Percentiles rank a stretch among this genome's conserved stretches.
Evolutionary conservation across 2,329 filamentous ascomycete genomes (phyloP).

Genomic region (Cytospora piceicola): DNA sequence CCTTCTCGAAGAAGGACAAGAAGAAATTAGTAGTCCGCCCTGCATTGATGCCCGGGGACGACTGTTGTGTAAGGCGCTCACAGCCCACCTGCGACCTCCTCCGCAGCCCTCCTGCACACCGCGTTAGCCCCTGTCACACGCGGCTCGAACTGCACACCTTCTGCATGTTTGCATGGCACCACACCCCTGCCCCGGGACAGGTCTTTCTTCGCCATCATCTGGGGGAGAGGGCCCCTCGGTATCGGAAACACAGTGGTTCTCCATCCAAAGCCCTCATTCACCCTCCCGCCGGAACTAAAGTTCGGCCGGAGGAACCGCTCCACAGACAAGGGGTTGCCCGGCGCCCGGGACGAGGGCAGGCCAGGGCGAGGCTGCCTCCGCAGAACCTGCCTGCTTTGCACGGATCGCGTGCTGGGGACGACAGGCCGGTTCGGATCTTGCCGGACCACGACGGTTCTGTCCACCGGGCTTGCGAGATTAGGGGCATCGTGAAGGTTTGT

Average conservation of each 20-base stretch:
- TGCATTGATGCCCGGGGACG: background rate
- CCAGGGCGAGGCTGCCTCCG: background rate
- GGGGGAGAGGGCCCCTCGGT: background rate
- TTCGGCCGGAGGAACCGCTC: background rate
- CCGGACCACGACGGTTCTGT: background rate
- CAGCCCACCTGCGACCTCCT: background rate
- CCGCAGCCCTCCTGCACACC: background rate
- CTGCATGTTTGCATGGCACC: constrained; percentile 10
- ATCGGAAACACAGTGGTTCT: background rate
- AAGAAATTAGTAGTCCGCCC: background rate
- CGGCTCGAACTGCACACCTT: constrained; percentile 13
- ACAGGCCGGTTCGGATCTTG: background rate
- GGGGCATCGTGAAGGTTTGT: background rate
- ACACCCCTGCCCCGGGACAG: background rate
- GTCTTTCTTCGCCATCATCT: no score
- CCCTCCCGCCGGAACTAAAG: background rate
- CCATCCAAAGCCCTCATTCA: background rate
- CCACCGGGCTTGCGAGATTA: background rate
- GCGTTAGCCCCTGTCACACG: background rate
- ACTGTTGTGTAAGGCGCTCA: background rate
- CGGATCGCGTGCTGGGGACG: background rate
- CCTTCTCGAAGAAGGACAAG: background rate
- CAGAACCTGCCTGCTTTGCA: background rate
- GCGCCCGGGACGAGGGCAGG: background rate
- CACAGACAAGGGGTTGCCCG: background rate